Percentiles rank a stretch among this genome's conserved stretches.
phyloP scores from a whole-genome alignment of 306 rosid genomes.

The Macrotyloma uniflorum region DNA sequence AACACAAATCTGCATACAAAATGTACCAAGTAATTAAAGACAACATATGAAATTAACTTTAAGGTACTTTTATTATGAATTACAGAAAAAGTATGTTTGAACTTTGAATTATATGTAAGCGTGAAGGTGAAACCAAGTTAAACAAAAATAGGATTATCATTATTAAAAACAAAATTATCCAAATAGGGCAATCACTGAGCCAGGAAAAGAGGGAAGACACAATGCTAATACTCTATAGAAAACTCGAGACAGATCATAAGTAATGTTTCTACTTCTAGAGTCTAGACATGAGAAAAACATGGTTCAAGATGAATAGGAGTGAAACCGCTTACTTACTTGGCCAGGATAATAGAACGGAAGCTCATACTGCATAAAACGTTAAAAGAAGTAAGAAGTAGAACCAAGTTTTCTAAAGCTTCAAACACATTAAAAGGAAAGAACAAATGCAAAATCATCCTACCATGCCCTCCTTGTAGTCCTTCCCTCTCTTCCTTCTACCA shows the following conservation, averaged over 20 bases:
- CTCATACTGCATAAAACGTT: constrained; percentile 81
- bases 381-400: constrained; percentile 34
- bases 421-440: background rate
- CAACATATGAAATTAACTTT: constrained; percentile 6
- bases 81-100: background rate
- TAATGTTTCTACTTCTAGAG: constrained; percentile 11
- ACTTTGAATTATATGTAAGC: constrained; percentile 5
- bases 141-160: background rate
- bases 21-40: constrained; percentile 15
- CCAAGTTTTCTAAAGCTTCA: background rate
- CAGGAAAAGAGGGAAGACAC: background rate
- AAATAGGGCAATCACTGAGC: background rate
- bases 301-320: constrained; percentile 19
- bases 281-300: constrained; percentile 18
- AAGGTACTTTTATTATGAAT: background rate
- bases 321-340: constrained; percentile 81
- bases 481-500: constrained; percentile 97
- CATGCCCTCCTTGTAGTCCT: constrained; percentile 95
- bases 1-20: constrained; percentile 71
- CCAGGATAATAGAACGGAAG: constrained; percentile 97
- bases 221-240: background rate
- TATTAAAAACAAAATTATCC: constrained; percentile 15
- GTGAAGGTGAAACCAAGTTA: constrained; percentile 26
- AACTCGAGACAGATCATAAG: constrained; percentile 3
- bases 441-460: constrained; percentile 43